A percentile compares a stretch with the other conserved stretches of the same genome.
phyloP scores from a whole-genome alignment of 1,284 basidiomycete genomes.

The Melampsora larici-populina region DNA sequence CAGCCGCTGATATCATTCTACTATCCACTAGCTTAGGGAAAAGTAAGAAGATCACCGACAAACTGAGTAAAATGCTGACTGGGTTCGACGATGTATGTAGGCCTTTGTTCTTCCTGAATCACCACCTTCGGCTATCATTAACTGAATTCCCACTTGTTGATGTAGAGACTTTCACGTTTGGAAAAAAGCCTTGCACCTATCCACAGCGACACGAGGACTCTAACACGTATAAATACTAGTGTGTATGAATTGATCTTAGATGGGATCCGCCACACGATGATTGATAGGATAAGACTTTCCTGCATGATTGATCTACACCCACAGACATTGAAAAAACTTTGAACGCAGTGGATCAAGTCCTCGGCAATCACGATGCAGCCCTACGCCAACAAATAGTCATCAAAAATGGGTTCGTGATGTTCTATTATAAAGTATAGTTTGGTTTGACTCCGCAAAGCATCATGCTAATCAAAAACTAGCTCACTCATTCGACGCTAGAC shows the following conservation, averaged over 20 bases:
- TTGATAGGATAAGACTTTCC: no score
- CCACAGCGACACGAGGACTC: constrained; percentile 31
- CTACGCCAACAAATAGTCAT: constrained; percentile 31
- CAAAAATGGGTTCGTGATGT: constrained; percentile 29
- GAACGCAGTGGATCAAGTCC: constrained; percentile 13
- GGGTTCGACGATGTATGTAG: constrained; percentile 38
- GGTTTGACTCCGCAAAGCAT: neutral
- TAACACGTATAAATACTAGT: constrained; percentile 34
- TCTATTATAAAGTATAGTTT: neutral
- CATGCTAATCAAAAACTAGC: neutral
- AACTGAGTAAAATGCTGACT: constrained; percentile 22
- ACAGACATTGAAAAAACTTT: constrained; percentile 37
- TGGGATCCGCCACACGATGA: neutral
- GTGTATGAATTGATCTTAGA: neutral
- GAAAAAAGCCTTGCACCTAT: constrained; percentile 33
- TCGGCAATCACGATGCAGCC: constrained; percentile 37
- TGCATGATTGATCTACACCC: neutral
- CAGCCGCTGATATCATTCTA: constrained; percentile 36
- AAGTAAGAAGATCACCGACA: constrained; percentile 25
- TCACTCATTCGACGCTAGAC: neutral
- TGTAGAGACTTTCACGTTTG: constrained; percentile 29
- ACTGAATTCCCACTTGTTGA: neutral
- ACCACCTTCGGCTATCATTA: neutral
- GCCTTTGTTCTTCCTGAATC: neutral
- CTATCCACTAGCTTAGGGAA: constrained; percentile 26